A percentile compares a stretch with the other conserved stretches of the same genome.
Evolutionary conservation across 169 alveolate genomes (phyloP).

Genomic region (Eimeria maxima): DNA sequence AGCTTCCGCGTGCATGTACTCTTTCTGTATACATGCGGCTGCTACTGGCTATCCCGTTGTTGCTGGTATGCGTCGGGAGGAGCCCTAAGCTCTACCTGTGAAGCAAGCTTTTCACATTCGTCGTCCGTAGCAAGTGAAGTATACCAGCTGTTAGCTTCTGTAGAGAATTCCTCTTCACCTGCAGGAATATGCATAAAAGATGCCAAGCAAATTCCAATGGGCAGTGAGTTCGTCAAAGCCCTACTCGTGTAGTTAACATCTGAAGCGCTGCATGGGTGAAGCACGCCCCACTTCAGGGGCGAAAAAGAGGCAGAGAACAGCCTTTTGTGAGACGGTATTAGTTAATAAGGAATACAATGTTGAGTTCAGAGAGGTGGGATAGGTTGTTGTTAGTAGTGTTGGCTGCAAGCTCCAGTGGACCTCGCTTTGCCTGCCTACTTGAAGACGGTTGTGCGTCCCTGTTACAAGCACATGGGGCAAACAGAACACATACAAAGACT

Average conservation of each 20-base stretch:
- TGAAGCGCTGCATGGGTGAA: not conserved
- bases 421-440: slow-evolving; percentile 3
- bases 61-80: not conserved
- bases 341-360: not conserved
- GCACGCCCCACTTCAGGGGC: not conserved
- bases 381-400: not conserved
- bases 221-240: not conserved
- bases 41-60: not conserved
- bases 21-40: not conserved
- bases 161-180: slow-evolving; percentile 1
- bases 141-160: slow-evolving; percentile 43
- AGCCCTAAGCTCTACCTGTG: slow-evolving; percentile 52
- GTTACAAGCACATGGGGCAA: not conserved
- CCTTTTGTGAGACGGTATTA: not conserved
- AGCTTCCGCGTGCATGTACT: not conserved
- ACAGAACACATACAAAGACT: not conserved
- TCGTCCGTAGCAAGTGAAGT: slow-evolving; percentile 82
- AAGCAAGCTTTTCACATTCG: slow-evolving; percentile 81
- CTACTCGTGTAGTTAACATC: not conserved
- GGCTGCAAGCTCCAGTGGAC: not conserved
- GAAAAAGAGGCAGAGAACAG: not conserved
- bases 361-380: not conserved
- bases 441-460: slow-evolving; percentile 32
- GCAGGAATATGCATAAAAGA: not conserved
- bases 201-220: not conserved